These are phyloP conservation scores for Pyrus betulifolia DNA, from an alignment of 306 rosid genomes.

Conservation along the genomic window DNA sequence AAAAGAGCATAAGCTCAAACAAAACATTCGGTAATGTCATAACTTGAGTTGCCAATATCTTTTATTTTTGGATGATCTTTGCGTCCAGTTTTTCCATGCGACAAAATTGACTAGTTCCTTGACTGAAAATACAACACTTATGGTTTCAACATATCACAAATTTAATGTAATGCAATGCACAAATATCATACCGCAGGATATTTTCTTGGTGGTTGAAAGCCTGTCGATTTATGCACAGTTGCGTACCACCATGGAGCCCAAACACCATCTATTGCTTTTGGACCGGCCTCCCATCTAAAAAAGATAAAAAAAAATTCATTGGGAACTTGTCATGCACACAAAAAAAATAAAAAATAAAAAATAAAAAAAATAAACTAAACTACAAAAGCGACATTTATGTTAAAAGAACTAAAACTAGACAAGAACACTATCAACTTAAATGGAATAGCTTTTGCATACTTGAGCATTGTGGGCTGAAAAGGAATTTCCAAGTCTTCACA, in stretches of 20 bases:
- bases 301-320: background rate
- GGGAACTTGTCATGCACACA: constrained; percentile 16
- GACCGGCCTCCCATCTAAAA: constrained; percentile 80
- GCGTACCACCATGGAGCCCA: constrained; percentile 93
- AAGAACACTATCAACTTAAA: background rate
- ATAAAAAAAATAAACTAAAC: too few relatives aligned
- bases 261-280: constrained; percentile 63
- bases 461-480: constrained; percentile 66
- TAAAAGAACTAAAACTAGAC: background rate
- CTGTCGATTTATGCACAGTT: constrained; percentile 51
- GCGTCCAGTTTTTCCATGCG: background rate
- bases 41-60: background rate
- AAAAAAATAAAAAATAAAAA: too few relatives aligned
- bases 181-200: constrained; percentile 50
- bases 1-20: constrained; percentile 12
- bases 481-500: constrained; percentile 69
- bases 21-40: background rate
- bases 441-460: constrained; percentile 16
- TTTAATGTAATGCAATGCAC: background rate
- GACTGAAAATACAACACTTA: background rate
- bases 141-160: background rate
- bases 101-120: background rate
- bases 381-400: too few relatives aligned
- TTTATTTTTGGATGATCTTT: background rate
- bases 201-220: constrained; percentile 41